Evolutionary conservation across 768 basidiomycete species (phyloP).

Genomic region (Termitomyces bulborhizus): DNA sequence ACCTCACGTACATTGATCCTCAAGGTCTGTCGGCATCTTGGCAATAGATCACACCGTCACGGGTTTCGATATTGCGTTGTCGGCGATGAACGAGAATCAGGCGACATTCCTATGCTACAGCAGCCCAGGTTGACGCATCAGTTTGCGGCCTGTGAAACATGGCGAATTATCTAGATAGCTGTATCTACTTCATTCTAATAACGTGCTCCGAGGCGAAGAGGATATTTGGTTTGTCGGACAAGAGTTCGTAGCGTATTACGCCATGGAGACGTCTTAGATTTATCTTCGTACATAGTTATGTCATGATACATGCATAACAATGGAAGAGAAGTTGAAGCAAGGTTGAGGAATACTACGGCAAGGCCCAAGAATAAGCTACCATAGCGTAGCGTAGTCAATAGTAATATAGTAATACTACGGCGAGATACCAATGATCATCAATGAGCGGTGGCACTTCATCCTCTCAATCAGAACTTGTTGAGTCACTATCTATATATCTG

Average conservation of each 20-base stretch:
- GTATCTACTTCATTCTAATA: background rate
- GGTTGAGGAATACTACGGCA: too few species aligned
- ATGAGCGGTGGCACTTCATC: too few species aligned
- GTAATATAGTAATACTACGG: too few species aligned
- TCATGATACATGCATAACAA: background rate
- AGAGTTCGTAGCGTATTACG: background rate
- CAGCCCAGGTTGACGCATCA: conserved; percentile 16
- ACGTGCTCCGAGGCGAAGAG: background rate
- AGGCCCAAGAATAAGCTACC: too few species aligned
- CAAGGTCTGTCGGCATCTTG: conserved; percentile 32
- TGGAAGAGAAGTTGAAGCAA: background rate
- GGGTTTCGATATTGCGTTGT: conserved; percentile 20
- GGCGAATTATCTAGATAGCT: background rate
- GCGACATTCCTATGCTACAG: conserved; percentile 15
- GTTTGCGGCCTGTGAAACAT: conserved; percentile 18
- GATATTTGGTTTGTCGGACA: background rate
- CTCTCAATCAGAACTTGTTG: too few species aligned
- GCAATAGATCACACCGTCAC: conserved; percentile 34
- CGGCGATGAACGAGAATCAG: conserved; percentile 23
- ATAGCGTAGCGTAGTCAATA: too few species aligned
- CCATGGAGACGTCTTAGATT: background rate
- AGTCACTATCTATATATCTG: too few species aligned
- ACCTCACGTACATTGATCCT: conserved; percentile 32
- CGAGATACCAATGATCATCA: background rate
- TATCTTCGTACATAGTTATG: background rate